Evolutionary conservation across 148 eudicot species (phyloP).

Genomic region (Pharnaceum exiguum): DNA sequence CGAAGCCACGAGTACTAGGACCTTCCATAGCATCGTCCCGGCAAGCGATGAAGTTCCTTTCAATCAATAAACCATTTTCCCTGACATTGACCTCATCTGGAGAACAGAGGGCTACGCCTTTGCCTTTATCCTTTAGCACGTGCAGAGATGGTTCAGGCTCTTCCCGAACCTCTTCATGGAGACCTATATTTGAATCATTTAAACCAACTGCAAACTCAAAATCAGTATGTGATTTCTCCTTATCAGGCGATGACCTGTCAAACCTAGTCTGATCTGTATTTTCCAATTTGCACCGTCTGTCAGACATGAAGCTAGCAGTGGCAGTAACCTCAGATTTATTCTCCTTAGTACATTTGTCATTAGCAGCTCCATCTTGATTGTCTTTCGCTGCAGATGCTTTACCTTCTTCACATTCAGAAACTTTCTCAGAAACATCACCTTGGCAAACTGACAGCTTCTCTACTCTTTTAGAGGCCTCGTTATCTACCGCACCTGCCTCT

Average conservation of each 20-base stretch:
- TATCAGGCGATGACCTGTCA: slow-evolving; percentile 17
- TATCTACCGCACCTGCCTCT: slow-evolving; percentile 17
- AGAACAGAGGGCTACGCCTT: slow-evolving; percentile 49
- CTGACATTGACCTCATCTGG: slow-evolving; percentile 27
- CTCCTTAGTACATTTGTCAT: slow-evolving; percentile 15
- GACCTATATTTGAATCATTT: slow-evolving; percentile 31
- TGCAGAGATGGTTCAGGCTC: slow-evolving; percentile 29
- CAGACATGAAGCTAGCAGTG: slow-evolving; percentile 16
- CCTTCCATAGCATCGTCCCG: slow-evolving; percentile 61
- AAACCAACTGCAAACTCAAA: slow-evolving; percentile 33
- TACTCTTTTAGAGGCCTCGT: slow-evolving; percentile 14
- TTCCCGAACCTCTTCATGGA: slow-evolving; percentile 24
- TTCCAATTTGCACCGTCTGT: slow-evolving; percentile 27
- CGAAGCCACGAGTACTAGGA: slow-evolving; percentile 68
- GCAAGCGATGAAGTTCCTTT: slow-evolving; percentile 37
- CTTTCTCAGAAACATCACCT: slow-evolving; percentile 17
- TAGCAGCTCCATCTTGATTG: slow-evolving; percentile 18
- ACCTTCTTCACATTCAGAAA: slow-evolving; percentile 25
- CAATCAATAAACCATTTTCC: slow-evolving; percentile 35
- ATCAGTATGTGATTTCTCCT: slow-evolving; percentile 22
- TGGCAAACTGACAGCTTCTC: slow-evolving; percentile 25
- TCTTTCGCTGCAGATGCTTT: slow-evolving; percentile 16
- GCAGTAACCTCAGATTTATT: slow-evolving; percentile 21
- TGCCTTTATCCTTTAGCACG: slow-evolving; percentile 71
- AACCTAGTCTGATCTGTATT: slow-evolving; percentile 14